Conservation (phyloP, 116 monocot species). For the Papilionanthe hybrid region DNA sequence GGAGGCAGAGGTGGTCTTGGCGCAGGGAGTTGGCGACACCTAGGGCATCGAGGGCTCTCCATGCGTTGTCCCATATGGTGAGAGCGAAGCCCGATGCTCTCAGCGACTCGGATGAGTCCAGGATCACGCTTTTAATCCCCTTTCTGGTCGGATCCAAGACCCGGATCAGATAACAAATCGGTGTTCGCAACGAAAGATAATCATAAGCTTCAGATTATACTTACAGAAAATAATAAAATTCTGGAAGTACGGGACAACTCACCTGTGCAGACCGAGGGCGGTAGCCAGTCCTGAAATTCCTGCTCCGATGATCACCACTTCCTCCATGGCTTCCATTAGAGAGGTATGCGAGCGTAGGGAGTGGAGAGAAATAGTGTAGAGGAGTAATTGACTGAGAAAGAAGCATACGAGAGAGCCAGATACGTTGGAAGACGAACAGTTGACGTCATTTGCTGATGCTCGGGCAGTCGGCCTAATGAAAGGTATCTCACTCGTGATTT, state of each 20-base stretch:
- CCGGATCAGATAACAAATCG: background rate
- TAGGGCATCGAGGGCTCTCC: slow-evolving; percentile 52
- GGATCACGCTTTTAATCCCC: slow-evolving; percentile 43
- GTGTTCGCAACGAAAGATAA: background rate
- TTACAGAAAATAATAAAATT: background rate
- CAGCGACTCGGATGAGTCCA: slow-evolving; percentile 46
- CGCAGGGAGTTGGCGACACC: slow-evolving; percentile 38
- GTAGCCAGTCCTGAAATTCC: slow-evolving; percentile 33
- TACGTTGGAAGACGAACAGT: no score
- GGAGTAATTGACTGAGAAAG: background rate
- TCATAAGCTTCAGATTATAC: background rate
- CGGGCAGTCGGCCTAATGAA: no score
- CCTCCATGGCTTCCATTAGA: slow-evolving; percentile 17
- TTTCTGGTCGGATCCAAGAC: slow-evolving; percentile 9
- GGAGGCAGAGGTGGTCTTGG: slow-evolving; percentile 15
- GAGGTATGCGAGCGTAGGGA: background rate
- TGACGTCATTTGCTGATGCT: background rate
- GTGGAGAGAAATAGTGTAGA: background rate
- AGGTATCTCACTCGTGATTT: no score
- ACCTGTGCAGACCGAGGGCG: slow-evolving; percentile 38
- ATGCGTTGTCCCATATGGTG: slow-evolving; percentile 33
- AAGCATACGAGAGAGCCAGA: background rate
- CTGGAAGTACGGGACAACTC: no score
- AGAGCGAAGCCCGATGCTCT: slow-evolving; percentile 51
- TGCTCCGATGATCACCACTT: slow-evolving; percentile 37